Conservation (phyloP, 805 yeast species). For the Saccharomycopsis sp. region DNA sequence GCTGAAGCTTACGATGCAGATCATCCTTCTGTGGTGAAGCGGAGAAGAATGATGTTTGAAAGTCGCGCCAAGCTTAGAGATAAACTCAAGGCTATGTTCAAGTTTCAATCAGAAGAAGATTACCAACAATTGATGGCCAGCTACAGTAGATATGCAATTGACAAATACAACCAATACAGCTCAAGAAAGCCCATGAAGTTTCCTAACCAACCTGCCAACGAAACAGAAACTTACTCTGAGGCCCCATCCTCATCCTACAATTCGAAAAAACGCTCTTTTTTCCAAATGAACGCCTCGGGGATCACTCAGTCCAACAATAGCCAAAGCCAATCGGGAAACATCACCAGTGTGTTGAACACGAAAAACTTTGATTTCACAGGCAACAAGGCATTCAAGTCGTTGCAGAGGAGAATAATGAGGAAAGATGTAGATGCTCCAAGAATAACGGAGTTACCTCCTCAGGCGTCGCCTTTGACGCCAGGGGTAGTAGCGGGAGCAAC, state of each 20-base stretch:
- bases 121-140: conserved; percentile 1
- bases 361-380: conserved; percentile 50
- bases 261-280: conserved; percentile 30
- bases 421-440: conserved; percentile 14
- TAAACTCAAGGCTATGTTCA: conserved; percentile 23
- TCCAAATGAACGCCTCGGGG: conserved; percentile 57
- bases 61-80: conserved; percentile 34
- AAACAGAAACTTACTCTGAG: neutral
- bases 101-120: conserved; percentile 3
- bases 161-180: neutral
- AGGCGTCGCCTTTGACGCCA: too few relatives aligned
- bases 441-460: neutral
- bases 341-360: conserved; percentile 20
- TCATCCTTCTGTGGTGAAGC: conserved; percentile 33
- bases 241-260: neutral
- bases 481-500: too few relatives aligned
- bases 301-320: conserved; percentile 38
- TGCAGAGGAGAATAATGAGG: conserved; percentile 35
- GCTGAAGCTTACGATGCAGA: conserved; percentile 39
- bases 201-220: conserved; percentile 17
- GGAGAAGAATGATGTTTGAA: conserved; percentile 23
- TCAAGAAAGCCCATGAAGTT: neutral
- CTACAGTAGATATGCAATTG: neutral
- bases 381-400: conserved; percentile 40
- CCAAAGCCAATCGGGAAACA: conserved; percentile 18